These are phyloP conservation scores for Cardamine resedifolia DNA, from an alignment of 345 rosid genomes.

Conservation along the genomic window DNA sequence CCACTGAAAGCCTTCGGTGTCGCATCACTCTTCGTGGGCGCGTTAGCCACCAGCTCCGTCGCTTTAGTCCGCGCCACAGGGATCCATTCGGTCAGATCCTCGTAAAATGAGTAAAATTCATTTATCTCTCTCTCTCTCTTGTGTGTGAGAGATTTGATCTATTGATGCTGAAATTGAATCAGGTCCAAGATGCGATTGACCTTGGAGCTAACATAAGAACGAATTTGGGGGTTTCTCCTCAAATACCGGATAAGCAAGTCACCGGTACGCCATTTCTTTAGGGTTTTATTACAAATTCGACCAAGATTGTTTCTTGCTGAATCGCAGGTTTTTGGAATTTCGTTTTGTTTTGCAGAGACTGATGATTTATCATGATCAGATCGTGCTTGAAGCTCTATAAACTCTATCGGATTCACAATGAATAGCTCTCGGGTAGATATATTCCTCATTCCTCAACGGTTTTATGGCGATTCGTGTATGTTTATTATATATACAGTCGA, in stretches of 20 bases:
- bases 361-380: conserved; percentile 21
- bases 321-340: not conserved
- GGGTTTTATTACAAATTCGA: not conserved
- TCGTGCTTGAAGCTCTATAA: not conserved
- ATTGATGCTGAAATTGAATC: not conserved
- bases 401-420: not conserved
- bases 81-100: conserved; percentile 46
- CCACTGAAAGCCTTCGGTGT: conserved; percentile 60
- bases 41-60: conserved; percentile 47
- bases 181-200: conserved; percentile 60
- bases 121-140: not conserved
- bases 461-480: not conserved
- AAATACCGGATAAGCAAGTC: conserved; percentile 25
- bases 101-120: not conserved
- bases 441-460: not conserved
- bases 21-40: conserved; percentile 65
- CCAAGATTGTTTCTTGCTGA: not conserved
- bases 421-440: not conserved
- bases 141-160: not conserved
- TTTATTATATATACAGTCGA: not conserved
- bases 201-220: conserved; percentile 49
- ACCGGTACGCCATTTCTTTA: conserved; percentile 7
- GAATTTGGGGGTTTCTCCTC: conserved; percentile 38
- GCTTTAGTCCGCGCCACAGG: conserved; percentile 54
- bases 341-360: conserved; percentile 15